Evolutionary conservation across 2,329 filamentous ascomycete genomes (phyloP).

Genomic region (Elsinoe arachidis): DNA sequence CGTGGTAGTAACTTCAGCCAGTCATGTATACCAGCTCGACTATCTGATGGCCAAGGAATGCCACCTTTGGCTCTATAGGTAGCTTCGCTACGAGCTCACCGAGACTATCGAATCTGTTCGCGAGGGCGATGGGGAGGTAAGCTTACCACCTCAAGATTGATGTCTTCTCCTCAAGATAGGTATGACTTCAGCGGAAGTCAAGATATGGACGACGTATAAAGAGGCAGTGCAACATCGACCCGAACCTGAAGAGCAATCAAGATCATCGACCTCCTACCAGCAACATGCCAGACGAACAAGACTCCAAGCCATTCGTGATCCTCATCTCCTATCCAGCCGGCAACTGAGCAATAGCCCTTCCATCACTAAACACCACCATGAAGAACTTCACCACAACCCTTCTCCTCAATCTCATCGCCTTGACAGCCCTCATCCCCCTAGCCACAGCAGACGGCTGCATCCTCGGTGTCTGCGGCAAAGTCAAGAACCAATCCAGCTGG

Average conservation of each 20-base stretch:
- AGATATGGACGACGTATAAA: not conserved
- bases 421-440: not conserved
- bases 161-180: not conserved
- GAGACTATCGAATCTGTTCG: not conserved
- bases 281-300: not conserved
- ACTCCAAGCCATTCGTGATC: not conserved
- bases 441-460: not conserved
- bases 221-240: too few relatives aligned
- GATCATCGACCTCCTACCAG: not conserved
- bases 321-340: not conserved
- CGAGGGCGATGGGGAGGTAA: not conserved
- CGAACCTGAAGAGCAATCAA: not conserved
- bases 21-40: too few relatives aligned
- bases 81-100: not conserved
- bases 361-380: not conserved
- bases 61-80: too few relatives aligned
- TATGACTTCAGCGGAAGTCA: not conserved
- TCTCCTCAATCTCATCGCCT: not conserved
- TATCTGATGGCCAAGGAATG: too few relatives aligned
- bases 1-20: too few relatives aligned
- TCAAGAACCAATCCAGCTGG: not conserved
- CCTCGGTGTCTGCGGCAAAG: not conserved
- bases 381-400: not conserved
- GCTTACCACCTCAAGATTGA: not conserved
- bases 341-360: not conserved